Evolutionary conservation across 106 monocot species (phyloP).

Genomic region (Platanthera zijinensis): DNA sequence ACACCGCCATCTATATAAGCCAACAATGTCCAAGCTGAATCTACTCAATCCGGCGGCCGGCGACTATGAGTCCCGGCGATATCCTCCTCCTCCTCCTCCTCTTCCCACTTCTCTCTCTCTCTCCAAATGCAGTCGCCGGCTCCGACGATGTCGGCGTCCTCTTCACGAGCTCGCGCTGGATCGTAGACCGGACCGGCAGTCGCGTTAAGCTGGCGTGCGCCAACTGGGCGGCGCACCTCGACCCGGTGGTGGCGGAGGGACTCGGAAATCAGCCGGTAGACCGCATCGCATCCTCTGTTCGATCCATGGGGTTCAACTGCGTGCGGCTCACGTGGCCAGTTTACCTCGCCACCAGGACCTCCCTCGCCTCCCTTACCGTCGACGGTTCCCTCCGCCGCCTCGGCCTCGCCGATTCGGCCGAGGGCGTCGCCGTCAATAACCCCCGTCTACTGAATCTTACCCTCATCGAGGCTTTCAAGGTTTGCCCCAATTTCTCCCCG

Average conservation of each 20-base stretch:
- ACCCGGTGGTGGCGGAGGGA: constrained; percentile 61
- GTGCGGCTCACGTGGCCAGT: constrained; percentile 67
- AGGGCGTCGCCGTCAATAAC: constrained; percentile 34
- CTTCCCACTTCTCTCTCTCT: neutral
- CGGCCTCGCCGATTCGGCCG: constrained; percentile 28
- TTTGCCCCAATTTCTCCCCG: neutral
- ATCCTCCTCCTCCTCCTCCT: neutral
- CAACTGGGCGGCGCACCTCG: constrained; percentile 72
- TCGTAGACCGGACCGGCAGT: constrained; percentile 38
- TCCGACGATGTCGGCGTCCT: constrained; percentile 12
- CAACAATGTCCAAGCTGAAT: neutral
- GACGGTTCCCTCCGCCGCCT: constrained; percentile 27
- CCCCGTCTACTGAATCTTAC: constrained; percentile 20
- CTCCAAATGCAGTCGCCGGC: neutral
- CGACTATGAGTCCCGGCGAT: neutral
- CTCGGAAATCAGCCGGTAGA: constrained; percentile 47
- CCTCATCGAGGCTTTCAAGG: constrained; percentile 37
- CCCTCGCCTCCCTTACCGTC: constrained; percentile 35
- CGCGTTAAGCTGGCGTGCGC: constrained; percentile 78
- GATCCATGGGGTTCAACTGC: constrained; percentile 77
- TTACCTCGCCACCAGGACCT: constrained; percentile 31
- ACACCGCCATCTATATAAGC: too few species aligned
- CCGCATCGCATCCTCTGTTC: constrained; percentile 26
- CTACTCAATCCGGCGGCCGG: too few species aligned
- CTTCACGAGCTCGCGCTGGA: constrained; percentile 54